A percentile compares a stretch with the other conserved stretches of the same genome.
Evolutionary conservation across 2,329 filamentous ascomycete genomes (phyloP).

Genomic region (Beauveria scarabaeidicola): DNA sequence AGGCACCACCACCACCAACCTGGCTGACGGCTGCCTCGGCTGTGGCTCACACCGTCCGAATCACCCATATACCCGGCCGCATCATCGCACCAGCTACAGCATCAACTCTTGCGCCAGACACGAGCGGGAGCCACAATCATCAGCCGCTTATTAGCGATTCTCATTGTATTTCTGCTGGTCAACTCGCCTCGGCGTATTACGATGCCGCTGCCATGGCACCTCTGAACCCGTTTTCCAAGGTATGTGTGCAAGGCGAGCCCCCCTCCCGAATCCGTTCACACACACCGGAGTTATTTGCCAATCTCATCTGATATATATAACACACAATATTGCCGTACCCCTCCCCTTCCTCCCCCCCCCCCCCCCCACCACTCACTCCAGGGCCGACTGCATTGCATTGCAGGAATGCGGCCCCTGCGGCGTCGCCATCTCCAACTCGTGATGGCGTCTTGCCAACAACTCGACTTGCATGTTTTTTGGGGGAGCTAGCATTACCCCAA

Average conservation of each 20-base stretch:
- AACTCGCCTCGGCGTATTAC: slow-evolving; percentile 42
- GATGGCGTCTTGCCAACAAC: background rate
- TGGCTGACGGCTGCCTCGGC: slow-evolving; percentile 8
- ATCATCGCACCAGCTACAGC: background rate
- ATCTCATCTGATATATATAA: background rate
- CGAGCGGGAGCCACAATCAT: background rate
- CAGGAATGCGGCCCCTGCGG: background rate
- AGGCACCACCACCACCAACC: background rate
- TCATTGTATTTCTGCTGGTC: background rate
- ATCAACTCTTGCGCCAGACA: background rate
- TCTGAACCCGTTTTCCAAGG: slow-evolving; percentile 44
- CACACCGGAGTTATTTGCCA: background rate
- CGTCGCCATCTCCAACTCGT: slow-evolving; percentile 4
- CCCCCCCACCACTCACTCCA: background rate
- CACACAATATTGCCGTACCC: background rate
- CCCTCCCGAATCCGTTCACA: too few relatives aligned
- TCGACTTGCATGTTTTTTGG: background rate
- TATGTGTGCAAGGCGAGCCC: slow-evolving; percentile 28
- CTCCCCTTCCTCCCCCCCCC: background rate
- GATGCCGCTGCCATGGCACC: slow-evolving; percentile 49
- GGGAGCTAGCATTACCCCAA: background rate
- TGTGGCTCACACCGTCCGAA: slow-evolving; percentile 5
- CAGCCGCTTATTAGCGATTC: background rate
- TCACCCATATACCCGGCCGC: slow-evolving; percentile 1
- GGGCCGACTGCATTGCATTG: background rate